phyloP scores from a whole-genome alignment of 768 basidiomycete species.

The Tricholoma flavovirens region DNA sequence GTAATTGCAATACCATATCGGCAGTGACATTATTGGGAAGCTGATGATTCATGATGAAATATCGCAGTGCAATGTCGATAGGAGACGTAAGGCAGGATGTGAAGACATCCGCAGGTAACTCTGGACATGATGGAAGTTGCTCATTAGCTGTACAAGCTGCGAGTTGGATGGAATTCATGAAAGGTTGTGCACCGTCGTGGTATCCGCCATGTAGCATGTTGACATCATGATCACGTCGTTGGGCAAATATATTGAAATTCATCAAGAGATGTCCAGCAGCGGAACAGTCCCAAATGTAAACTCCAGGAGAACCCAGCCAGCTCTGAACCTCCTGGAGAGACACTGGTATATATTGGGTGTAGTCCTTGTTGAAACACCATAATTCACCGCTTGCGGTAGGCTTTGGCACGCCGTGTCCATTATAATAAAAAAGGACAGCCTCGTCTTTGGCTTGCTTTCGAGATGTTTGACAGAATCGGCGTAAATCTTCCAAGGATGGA shows the following conservation, averaged over 20 bases:
- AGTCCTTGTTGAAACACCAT: constrained; percentile 97
- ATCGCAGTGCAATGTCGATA: constrained; percentile 94
- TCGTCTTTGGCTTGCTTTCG: constrained; percentile 91
- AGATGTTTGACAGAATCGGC: constrained; percentile 75
- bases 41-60: constrained; percentile 87
- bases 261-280: constrained; percentile 91
- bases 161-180: constrained; percentile 86
- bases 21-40: constrained; percentile 74
- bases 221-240: constrained; percentile 66
- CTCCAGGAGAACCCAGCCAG: constrained; percentile 92
- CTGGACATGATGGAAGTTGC: constrained; percentile 89
- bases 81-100: constrained; percentile 97
- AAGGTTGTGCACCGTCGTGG: constrained; percentile 58
- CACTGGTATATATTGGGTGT: constrained; percentile 98
- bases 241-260: constrained; percentile 82
- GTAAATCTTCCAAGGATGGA: constrained; percentile 90
- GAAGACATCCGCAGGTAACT: constrained; percentile 95
- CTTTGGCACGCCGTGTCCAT: constrained; percentile 96
- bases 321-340: constrained; percentile 89
- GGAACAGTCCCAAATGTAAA: constrained; percentile 99
- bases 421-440: constrained; percentile 94
- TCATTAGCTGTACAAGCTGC: constrained; percentile 92
- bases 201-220: constrained; percentile 54
- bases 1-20: constrained; percentile 92
- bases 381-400: constrained; percentile 94